These are phyloP conservation scores for Fallopia convolvulus DNA, from an alignment of 148 eudicot genomes.

Conservation along the genomic window DNA sequence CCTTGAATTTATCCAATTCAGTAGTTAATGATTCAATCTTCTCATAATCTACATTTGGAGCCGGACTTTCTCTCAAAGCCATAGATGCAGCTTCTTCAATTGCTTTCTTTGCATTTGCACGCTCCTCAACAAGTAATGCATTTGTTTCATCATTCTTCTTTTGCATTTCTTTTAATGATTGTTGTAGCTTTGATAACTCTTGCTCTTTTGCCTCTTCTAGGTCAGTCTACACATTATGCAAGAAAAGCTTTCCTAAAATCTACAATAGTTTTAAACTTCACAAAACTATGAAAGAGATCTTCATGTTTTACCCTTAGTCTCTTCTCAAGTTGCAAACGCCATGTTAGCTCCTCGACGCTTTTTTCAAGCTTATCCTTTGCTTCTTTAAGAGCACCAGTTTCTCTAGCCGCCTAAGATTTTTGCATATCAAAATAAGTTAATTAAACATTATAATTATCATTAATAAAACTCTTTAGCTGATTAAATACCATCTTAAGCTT, in stretches of 20 bases:
- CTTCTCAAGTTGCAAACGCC: slow-evolving; percentile 78
- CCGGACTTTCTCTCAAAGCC: not conserved
- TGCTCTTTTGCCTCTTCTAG: slow-evolving; percentile 10
- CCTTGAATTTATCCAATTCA: slow-evolving; percentile 23
- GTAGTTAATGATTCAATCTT: not conserved
- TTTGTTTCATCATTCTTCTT: slow-evolving; percentile 8
- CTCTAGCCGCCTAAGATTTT: slow-evolving; percentile 60
- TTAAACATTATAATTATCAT: not conserved
- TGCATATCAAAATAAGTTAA: not conserved
- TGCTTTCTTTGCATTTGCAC: not conserved
- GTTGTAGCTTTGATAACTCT: slow-evolving; percentile 1
- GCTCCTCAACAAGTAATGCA: slow-evolving; percentile 8
- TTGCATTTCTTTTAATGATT: slow-evolving; percentile 11
- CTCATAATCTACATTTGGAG: not conserved
- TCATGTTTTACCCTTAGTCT: slow-evolving; percentile 63
- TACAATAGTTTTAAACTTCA: not conserved
- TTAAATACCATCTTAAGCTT: slow-evolving; percentile 64
- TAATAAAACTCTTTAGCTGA: not conserved
- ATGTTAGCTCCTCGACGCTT: slow-evolving; percentile 73
- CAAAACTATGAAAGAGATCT: not conserved
- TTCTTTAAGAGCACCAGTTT: slow-evolving; percentile 82
- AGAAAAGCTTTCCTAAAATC: not conserved
- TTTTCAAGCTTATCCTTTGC: slow-evolving; percentile 90
- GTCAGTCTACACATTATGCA: slow-evolving; percentile 29
- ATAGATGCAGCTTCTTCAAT: not conserved